Evolutionary conservation across 768 basidiomycete species (phyloP), one percentile per base, ranked within the genome.

Genomic region (Postia placenta): DNA sequence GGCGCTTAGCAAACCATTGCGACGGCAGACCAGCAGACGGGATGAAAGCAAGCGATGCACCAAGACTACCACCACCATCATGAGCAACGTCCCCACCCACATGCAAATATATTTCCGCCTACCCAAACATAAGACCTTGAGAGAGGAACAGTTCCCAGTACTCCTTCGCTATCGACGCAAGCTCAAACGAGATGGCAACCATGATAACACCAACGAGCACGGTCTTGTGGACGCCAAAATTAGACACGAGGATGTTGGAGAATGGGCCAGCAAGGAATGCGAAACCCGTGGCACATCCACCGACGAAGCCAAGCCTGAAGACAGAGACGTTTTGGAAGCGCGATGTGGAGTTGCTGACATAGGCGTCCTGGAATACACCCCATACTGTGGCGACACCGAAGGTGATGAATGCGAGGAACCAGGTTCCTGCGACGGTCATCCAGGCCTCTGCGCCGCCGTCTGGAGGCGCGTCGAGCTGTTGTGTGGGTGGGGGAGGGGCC

Each of bases 301-400:
- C 42, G 27, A 44, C 42, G 42, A 26, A 44, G 20, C 42, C 42
- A 19, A 44, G 23, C 11, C 27, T 4, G 42, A 27, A 24, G 9
- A 28, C 23, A 19, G n/a, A 26, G 15, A 14, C 14, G 17, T 28
- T 22, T 3, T 22, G 23, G 42, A 44, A 44, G 23, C 42, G 4
- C 11, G 42, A 44, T 9, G 25, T 26, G 14, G 42, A 26, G 11
- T 24, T 26, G 11, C 3, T 44, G 11, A 44, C 42, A 20, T 44
- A 44, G 42, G 42, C 42, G n/a, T 44, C 26, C 23, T 26, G 42
- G 27, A 44, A 27, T 5, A 44, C 27, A 22, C 42, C 42, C 42
- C 42, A 44, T 3, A 28, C n/a, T 11, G 23, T 27, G 14, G n/a
- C 42, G n/a, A 44, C 28, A n/a, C 42, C 42, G 42, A 44, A 44